Base-by-base conservation (phyloP, 805 yeast genomes). In the Candida tammaniensis region DNA sequence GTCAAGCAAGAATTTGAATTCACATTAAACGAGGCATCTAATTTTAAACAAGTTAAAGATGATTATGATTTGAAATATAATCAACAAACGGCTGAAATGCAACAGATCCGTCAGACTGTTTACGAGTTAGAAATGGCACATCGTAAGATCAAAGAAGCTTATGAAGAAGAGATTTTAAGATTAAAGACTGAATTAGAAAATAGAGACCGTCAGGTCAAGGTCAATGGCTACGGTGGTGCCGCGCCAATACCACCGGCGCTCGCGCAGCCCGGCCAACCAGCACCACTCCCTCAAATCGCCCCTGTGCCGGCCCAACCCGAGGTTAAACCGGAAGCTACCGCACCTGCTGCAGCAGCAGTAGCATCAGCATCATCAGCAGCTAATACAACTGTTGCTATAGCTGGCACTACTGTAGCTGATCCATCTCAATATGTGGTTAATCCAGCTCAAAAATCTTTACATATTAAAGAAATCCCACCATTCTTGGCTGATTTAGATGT, bases 81-180 rank as follows among this genome's bases (percentile, higher is more conserved):
- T 55, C 97, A 89, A 64, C 97, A 91, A 62, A 81, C 87, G 38
- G 84, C 82, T 34, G 98, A 93, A 61, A 80, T 91, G 76, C 89
- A 88, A 55, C 95, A 86, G 57, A 88, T 91, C 39, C 78, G 96
- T 52, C 94, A 88, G 54, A 86, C 96, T 8, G 95, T 91, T 18
- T 88, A 82, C 55, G 98, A 93, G 57, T 74, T 91, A 51, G 97
- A 91, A 60, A 76, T 82, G 74, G 91, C 95, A 24, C 98, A 91
- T 67, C 75, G 95, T 49, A 86, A 86, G 56, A 85, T 93, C 75
- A 89, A 91, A 64, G 97, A 91, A 54, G 88, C 89, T 30, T 93
- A 91, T 62, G 97, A 91, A 60, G 95, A 86, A 51, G 98, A 91
- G 63, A 84, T 93, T 37, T 68, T 78, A 55, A 73, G 93, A 48